These are phyloP conservation scores for Aphanocladium album DNA, from an alignment of 2,329 filamentous ascomycete species.

Conservation along the genomic window DNA sequence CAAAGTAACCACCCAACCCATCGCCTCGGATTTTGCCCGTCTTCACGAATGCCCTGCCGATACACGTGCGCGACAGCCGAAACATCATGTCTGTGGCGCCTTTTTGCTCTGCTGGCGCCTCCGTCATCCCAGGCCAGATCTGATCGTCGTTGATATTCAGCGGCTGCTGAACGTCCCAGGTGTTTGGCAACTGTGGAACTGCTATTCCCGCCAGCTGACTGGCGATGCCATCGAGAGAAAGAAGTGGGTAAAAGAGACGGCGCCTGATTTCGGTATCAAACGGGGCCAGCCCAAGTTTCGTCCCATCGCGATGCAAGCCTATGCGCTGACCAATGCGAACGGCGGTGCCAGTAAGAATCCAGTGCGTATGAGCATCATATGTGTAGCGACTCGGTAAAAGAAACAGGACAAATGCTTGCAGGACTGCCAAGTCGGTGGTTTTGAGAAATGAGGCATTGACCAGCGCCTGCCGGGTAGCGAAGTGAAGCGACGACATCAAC, in stretches of 20 bases:
- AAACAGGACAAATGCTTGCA: constrained; percentile 49
- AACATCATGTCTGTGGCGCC: constrained; percentile 59
- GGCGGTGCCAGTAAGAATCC: constrained; percentile 56
- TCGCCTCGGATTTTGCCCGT: background rate
- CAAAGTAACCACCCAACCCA: constrained; percentile 13
- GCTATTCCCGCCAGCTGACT: constrained; percentile 53
- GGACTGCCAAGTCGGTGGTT: constrained; percentile 45
- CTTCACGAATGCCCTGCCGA: constrained; percentile 32
- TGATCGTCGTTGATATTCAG: constrained; percentile 56
- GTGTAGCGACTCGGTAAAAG: constrained; percentile 33
- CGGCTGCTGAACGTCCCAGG: constrained; percentile 52
- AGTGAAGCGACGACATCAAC: constrained; percentile 32
- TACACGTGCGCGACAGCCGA: constrained; percentile 31
- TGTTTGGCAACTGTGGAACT: constrained; percentile 42
- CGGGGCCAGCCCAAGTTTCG: constrained; percentile 48
- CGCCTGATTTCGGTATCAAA: constrained; percentile 65
- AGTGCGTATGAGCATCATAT: constrained; percentile 51
- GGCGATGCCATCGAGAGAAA: constrained; percentile 52
- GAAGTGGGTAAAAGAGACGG: constrained; percentile 61
- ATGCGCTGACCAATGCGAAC: constrained; percentile 63
- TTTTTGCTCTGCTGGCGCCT: constrained; percentile 45
- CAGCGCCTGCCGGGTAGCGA: constrained; percentile 42
- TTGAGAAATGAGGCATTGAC: constrained; percentile 45
- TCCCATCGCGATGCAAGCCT: constrained; percentile 60
- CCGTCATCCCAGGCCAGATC: constrained; percentile 47